Evolutionary conservation across 1,139 yeast species (phyloP), one percentile per base, ranked within the genome.

Genomic region (Barnettozyma hawaiiensis): DNA sequence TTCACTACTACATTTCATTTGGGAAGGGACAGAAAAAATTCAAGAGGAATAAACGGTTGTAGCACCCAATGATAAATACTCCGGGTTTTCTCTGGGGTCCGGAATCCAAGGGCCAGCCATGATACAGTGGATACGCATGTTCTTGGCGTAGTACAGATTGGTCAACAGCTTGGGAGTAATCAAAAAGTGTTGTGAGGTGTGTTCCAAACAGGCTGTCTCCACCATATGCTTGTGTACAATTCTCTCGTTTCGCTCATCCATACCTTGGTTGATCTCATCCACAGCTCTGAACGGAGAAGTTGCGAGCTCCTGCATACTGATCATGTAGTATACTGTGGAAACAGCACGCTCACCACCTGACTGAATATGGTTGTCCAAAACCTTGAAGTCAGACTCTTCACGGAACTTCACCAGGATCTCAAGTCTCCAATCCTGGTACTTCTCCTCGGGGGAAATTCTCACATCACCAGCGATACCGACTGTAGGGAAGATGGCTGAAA

Each of bases 331-430:
- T 8, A 92, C 90, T 0, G 98, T 94, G 0, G 97, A 82, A 0
- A 92, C 96, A 0, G 98, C 95, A 55, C 96, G 76, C 61, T 94
- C 99, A 41, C 99, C 99, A 43, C 99, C 99, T 0, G 97, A 87
- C 62, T 94, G 98, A 2, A 94, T 79, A 49, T 85, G 92, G 24
- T 87, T 79, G 55, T 87, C 92, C 42, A 92, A 70, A 20, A 78
- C 74, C 51, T 81, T 81, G 47, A 85, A 64, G 20, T 75, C 80
- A 11, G 90, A 80, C 42, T 74, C 78, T 50, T 82, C 85, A 57
- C 98, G 73, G 62, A 92, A 94, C 52, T 87, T 81, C 12, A 92
- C 97, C 62, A 80, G 64, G 39, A 94, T 85, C 51, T 86, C 86
- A 41, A 94, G 65, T 50, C 79, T 77, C 97, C 98, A 94, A 41